Evolutionary conservation across 2,329 filamentous ascomycete species (phyloP), one percentile per base, ranked within the genome.

Genomic region (Rutstroemia sp.): DNA sequence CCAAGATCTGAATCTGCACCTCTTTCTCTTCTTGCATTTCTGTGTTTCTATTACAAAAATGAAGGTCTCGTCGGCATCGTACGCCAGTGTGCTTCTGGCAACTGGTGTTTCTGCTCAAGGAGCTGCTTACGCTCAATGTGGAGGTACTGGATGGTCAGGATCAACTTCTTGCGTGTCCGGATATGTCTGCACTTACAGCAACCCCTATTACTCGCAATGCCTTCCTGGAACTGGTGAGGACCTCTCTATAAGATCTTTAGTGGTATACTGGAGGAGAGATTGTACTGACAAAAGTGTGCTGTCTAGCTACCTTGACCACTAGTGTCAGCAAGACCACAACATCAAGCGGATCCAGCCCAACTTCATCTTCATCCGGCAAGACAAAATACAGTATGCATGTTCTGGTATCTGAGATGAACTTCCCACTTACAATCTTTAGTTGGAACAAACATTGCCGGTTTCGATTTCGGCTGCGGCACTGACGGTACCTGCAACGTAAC

Each of bases 381-480:
- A 59, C 59, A 10, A 60, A 61, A 52, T 65, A 63, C 57, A 63
- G 61, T 62, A 50, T 37, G 48, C 14, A 25, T 39, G 6, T 1
- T 25, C 7, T 19, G 19, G 2, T 25, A 30, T 12, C 30, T 19
- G 9, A 17, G 25, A 19, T 37, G 0, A 19, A 10, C 34, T 14
- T 8, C 9, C 2, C 38, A 25, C 56, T 51, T 58, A 52, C 46
- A 9, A n/a, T 10, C 47, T n/a, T 27, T 12, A 66, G 63, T 60
- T 25, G 65, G 64, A 42, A 56, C 63, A 10, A 66, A 67, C 25
- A 63, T 67, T 17, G 65, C 63, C 30, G 76, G 76, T 2, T 76
- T 75, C 54, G 76, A 78, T 57, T 78, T 78, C 58, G 74, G 75
- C n/a, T 75, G 73, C 58, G 61, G 60, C 12, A 76, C 72, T 4